Percentiles rank a stretch among this genome's conserved stretches.
Conservation (phyloP, 1,284 basidiomycete species). For the Ustilago crameri region DNA sequence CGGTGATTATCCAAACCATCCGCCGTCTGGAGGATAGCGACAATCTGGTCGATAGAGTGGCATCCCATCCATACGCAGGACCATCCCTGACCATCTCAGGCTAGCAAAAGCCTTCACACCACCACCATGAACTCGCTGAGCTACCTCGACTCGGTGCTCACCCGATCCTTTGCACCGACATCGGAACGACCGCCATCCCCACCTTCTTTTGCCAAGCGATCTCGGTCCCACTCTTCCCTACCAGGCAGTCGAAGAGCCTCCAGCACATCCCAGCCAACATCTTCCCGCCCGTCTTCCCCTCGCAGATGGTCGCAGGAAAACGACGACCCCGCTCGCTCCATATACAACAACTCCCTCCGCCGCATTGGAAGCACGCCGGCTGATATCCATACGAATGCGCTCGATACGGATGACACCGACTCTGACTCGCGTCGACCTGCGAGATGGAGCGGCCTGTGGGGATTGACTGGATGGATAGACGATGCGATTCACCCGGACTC, state of each 20-base stretch:
- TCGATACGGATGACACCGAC: slow-evolving; percentile 34
- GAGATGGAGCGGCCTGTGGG: slow-evolving; percentile 45
- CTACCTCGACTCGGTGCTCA: slow-evolving; percentile 60
- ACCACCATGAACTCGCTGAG: slow-evolving; percentile 57
- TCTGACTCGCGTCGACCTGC: slow-evolving; percentile 23
- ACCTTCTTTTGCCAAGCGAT: slow-evolving; percentile 26
- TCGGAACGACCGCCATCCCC: slow-evolving; percentile 26
- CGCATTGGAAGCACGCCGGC: slow-evolving; percentile 42
- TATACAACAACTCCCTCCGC: slow-evolving; percentile 26
- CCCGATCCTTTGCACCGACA: slow-evolving; percentile 43
- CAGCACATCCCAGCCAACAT: slow-evolving; percentile 21
- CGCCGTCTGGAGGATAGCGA: not conserved
- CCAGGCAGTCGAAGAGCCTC: slow-evolving; percentile 38
- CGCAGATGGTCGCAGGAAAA: slow-evolving; percentile 49
- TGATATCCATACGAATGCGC: slow-evolving; percentile 14
- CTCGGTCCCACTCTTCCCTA: slow-evolving; percentile 41
- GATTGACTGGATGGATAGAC: slow-evolving; percentile 44
- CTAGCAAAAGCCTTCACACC: not conserved
- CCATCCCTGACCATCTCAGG: not conserved
- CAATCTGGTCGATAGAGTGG: no score
- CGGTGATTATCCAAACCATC: slow-evolving; percentile 4
- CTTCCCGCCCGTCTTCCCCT: slow-evolving; percentile 20
- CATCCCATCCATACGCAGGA: not conserved
- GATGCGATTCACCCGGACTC: slow-evolving; percentile 42
- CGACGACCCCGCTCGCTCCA: slow-evolving; percentile 12